Evolutionary conservation across 2,329 filamentous ascomycete genomes (phyloP), one percentile per base, ranked within the genome.

Genomic region (Biscogniauxia sp.): DNA sequence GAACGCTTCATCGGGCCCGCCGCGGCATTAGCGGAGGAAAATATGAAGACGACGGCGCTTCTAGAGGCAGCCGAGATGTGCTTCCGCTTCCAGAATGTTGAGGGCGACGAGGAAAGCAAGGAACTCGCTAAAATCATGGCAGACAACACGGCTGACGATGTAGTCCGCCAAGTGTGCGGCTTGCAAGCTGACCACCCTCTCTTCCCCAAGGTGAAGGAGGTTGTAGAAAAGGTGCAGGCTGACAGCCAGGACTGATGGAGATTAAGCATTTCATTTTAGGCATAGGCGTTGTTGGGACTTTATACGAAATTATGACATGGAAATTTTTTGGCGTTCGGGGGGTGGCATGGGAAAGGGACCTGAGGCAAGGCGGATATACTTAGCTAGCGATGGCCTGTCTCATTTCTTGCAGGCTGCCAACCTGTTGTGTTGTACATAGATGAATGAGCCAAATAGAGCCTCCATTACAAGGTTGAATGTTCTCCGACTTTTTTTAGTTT

Each of bases 1-100:
- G 95, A 99, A 81, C 93, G 95, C 52, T 97, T 99, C 81, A 88
- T 99, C 69, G 93, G 91, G 53, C 95, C 95, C 5, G 94, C 95
- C 53, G 87, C 91, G 9, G 90, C 96, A 78, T 86, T 99, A 19
- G 93, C 93, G 53, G 92, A 97, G 82, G 82, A 84, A 62, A 92
- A 87, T 61, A 82, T 92, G 77, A 84, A 86, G 69, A 89, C 88
- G 75, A 83, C 87, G 60, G 88, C 85, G 57, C 84, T 99, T 28
- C 81, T 98, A 57, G 89, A 89, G 61, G 91, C 92, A 20, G 86
- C 95, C 53, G 94, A 98, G 82, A 92, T 94, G 87, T 89, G 92
- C 6, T 89, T 99, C 76, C 91, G 90, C 65, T 99, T 98, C 88
- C 93, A 97, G 80, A 92, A 97, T 70, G 90, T 97, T 59, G 86